These are phyloP conservation scores for Chalaropsis thielavioides DNA, from an alignment of 2,329 filamentous ascomycete species.

Conservation along the genomic window DNA sequence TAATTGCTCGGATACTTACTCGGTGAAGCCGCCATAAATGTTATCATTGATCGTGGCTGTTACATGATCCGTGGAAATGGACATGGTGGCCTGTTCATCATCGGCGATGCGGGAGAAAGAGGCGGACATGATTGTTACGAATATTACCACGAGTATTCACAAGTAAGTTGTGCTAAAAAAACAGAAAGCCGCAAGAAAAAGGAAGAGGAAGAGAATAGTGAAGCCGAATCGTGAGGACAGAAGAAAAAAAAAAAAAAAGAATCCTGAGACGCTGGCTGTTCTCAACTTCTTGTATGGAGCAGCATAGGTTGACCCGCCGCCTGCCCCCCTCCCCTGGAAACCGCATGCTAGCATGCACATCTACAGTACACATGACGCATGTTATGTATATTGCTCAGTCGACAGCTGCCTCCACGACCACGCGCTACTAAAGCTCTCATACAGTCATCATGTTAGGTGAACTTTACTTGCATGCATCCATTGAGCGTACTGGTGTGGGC, in stretches of 20 bases:
- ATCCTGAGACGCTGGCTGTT: not conserved
- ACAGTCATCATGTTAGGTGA: not conserved
- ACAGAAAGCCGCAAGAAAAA: not conserved
- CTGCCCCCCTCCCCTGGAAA: not conserved
- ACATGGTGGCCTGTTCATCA: slow-evolving; percentile 47
- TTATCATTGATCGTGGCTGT: slow-evolving; percentile 64
- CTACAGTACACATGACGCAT: not conserved
- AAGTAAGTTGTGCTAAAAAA: not conserved
- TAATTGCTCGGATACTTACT: slow-evolving; percentile 36
- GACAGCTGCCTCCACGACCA: not conserved
- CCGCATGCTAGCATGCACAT: not conserved
- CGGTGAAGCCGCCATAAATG: slow-evolving; percentile 73
- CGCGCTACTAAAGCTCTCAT: not conserved
- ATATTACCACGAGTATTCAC: not conserved
- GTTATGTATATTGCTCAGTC: not conserved
- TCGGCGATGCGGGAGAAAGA: slow-evolving; percentile 55
- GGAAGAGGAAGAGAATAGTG: not conserved
- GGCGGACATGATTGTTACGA: slow-evolving; percentile 33
- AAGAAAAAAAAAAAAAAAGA: not conserved
- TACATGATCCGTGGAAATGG: slow-evolving; percentile 47
- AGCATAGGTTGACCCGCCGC: not conserved
- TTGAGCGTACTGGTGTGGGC: not conserved
- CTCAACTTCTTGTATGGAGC: slow-evolving; percentile 1
- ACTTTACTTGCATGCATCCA: not conserved
- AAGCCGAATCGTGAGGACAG: not conserved